These are phyloP conservation scores for Candida pseudoglaebosa DNA, from an alignment of 805 yeast genomes.

Conservation along the genomic window DNA sequence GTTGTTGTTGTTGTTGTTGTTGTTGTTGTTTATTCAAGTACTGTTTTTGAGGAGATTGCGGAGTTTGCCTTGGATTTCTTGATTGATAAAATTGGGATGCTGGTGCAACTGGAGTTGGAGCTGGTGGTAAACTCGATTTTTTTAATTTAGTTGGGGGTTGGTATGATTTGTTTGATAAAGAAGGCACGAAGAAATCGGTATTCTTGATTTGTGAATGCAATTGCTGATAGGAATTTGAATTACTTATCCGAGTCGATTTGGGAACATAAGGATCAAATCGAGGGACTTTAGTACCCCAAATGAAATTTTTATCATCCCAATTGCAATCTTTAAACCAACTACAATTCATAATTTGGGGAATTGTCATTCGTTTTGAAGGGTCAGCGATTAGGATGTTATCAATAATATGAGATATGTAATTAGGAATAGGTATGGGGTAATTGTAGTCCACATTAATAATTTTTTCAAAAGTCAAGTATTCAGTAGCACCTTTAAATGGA, in stretches of 20 bases:
- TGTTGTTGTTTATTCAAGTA: slow-evolving; percentile 8
- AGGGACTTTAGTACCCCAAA: slow-evolving; percentile 36
- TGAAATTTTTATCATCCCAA: slow-evolving; percentile 38
- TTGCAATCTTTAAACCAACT: slow-evolving; percentile 36
- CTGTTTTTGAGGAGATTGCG: slow-evolving; percentile 7
- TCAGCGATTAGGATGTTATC: slow-evolving; percentile 32
- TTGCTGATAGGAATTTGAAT: slow-evolving; percentile 35
- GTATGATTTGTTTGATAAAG: slow-evolving; percentile 27
- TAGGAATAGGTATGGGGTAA: slow-evolving; percentile 33
- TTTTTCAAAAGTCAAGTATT: slow-evolving; percentile 82
- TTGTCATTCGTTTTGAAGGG: slow-evolving; percentile 27
- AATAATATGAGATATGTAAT: slow-evolving; percentile 24
- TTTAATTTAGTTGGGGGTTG: slow-evolving; percentile 34
- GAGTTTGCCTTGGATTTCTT: slow-evolving; percentile 3
- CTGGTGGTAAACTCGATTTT: slow-evolving; percentile 10
- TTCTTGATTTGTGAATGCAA: slow-evolving; percentile 36
- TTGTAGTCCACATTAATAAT: slow-evolving; percentile 74
- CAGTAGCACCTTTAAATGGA: slow-evolving; percentile 85
- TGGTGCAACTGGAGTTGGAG: slow-evolving; percentile 6
- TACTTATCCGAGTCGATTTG: slow-evolving; percentile 29
- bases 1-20: slow-evolving; percentile 9
- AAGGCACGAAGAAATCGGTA: slow-evolving; percentile 32
- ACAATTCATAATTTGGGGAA: slow-evolving; percentile 29
- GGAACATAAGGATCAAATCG: slow-evolving; percentile 25
- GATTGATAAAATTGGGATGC: slow-evolving; percentile 1